Conservation (phyloP, 2,329 filamentous ascomycete species). For the Sphaerostilbella broomeana region DNA sequence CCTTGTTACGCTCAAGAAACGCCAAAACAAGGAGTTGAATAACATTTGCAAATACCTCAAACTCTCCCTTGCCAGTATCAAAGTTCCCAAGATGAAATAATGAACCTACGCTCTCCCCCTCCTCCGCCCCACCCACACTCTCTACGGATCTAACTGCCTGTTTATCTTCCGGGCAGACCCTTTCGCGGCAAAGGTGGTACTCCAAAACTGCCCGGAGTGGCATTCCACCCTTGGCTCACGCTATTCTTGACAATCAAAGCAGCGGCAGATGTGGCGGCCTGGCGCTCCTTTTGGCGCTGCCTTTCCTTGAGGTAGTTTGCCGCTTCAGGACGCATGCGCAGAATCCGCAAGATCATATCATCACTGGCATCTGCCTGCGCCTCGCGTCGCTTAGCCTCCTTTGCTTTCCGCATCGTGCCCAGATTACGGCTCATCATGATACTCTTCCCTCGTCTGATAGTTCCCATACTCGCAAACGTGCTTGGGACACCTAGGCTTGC, state of each 20-base stretch:
- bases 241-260: constrained; percentile 94
- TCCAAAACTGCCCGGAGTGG: constrained; percentile 29
- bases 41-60: constrained; percentile 4
- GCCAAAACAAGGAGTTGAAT: constrained; percentile 7
- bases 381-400: constrained; percentile 92
- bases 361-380: constrained; percentile 94
- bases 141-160: neutral
- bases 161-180: constrained; percentile 39
- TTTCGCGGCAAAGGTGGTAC: constrained; percentile 39
- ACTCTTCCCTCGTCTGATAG: constrained; percentile 61
- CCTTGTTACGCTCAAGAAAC: constrained; percentile 10
- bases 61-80: neutral
- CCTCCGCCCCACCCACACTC: neutral
- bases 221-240: constrained; percentile 55
- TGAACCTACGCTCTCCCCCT: no score
- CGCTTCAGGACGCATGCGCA: constrained; percentile 92
- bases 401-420: constrained; percentile 91
- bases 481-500: constrained; percentile 29
- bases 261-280: constrained; percentile 83
- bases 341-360: constrained; percentile 93
- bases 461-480: constrained; percentile 59
- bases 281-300: constrained; percentile 86
- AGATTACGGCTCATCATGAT: constrained; percentile 94
- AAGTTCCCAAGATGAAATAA: no score
- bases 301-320: constrained; percentile 80